Evolutionary conservation across 441 rosid genomes (phyloP), one percentile per base, ranked within the genome.

Genomic region (Pelargonium cotyledonis): DNA sequence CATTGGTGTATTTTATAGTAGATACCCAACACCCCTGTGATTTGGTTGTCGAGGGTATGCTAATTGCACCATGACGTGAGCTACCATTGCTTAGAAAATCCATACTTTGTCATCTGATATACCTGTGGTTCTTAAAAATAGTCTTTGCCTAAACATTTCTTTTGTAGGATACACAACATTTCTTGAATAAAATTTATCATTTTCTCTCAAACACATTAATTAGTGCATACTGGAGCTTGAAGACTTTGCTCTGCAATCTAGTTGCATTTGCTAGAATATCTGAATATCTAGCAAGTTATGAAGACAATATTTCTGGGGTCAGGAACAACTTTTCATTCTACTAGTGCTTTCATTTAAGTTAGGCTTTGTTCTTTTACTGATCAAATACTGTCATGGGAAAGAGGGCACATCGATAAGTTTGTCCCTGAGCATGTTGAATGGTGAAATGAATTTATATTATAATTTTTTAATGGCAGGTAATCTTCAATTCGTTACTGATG

Each of bases 401-500:
- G 41, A 38, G 4, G 41, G 41, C 8, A 6, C 41, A 38, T 38
- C 8, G 41, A 38, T 38, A 38, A 38, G 6, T 38, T 38, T 38
- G 41, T 38, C 41, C 41, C 41, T 38, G 8, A 38, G 41, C 41
- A 5, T 38, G 41, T 38, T 29, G 35, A 29, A 29, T 29, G 35
- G 35, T 38, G 41, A 38, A 38, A 5, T 38, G 7, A 38, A 38
- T 38, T 38, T 38, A 38, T 38, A 38, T 38, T 38, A 49, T n/a
- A 10, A 11, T 21, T 11, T 10, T 10, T 49, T 49, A 11, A 3
- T 49, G 41, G n/a, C 16, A 5, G n/a, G 16, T 11, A 10, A 11
- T 38, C 5, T 38, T 38, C 41, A 38, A 38, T 38, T 38, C 41
- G 1, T 38, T 38, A 38, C 41, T 38, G 98, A 49, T 6, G 12